These are phyloP conservation scores for Plasmopara halstedii DNA, from an alignment of 352 stramenopile genomes.

Conservation along the genomic window DNA sequence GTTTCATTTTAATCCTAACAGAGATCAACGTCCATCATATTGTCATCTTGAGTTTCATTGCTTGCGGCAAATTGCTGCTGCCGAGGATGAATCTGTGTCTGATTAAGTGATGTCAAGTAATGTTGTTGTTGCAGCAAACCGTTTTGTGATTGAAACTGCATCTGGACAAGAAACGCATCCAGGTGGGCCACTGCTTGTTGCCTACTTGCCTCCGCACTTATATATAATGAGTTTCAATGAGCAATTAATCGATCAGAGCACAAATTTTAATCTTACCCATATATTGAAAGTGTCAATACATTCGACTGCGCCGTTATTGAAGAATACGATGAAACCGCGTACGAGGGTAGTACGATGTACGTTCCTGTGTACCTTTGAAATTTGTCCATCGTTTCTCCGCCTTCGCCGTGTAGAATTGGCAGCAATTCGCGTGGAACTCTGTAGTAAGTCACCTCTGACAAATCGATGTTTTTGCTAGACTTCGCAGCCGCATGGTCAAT, in stretches of 20 bases:
- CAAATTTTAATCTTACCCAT: conserved; percentile 32
- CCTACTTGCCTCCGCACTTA: conserved; percentile 30
- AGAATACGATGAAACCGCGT: conserved; percentile 7
- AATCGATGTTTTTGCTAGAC: conserved; percentile 57
- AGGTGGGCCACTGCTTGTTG: conserved; percentile 49
- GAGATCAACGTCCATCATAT: too few relatives aligned
- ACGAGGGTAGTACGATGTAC: conserved; percentile 63
- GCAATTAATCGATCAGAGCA: background rate
- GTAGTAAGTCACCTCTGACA: conserved; percentile 76
- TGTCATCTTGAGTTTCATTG: too few relatives aligned
- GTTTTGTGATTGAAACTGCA: conserved; percentile 42
- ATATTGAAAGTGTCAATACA: conserved; percentile 58
- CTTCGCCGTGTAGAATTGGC: conserved; percentile 59
- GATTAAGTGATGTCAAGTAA: conserved; percentile 29
- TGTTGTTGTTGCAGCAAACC: conserved; percentile 40
- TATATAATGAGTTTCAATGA: background rate
- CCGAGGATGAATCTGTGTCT: conserved; percentile 12
- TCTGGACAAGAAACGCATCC: conserved; percentile 54
- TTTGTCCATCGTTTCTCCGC: conserved; percentile 57
- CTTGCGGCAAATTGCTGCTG: conserved; percentile 22
- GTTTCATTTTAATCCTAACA: conserved; percentile 3
- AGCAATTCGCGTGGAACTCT: conserved; percentile 55
- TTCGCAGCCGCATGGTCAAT: conserved; percentile 32
- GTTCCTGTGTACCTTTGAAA: conserved; percentile 75
- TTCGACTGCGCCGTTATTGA: conserved; percentile 12